phyloP scores from a whole-genome alignment of 1,139 yeast genomes.

The Kodamaea ohmeri region DNA sequence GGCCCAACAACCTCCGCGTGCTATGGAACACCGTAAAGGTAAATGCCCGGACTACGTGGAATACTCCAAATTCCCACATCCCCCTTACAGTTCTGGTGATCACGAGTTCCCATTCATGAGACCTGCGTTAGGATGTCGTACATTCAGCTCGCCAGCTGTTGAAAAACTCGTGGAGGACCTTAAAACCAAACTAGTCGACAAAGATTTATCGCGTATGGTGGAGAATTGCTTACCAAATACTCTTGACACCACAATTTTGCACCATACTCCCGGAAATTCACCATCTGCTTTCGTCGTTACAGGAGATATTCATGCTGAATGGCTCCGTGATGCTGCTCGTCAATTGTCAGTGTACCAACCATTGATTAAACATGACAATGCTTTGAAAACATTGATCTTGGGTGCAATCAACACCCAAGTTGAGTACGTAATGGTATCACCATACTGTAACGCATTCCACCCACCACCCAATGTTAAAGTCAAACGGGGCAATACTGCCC shows the following conservation, averaged over 20 bases:
- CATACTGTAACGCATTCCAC: conserved; percentile 90
- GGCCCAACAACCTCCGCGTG: too few species aligned
- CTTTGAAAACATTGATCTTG: conserved; percentile 50
- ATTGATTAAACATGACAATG: conserved; percentile 49
- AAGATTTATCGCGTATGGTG: conserved; percentile 69
- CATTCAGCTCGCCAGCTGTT: conserved; percentile 61
- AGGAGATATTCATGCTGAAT: conserved; percentile 89
- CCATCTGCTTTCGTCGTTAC: conserved; percentile 64
- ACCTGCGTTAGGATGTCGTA: conserved; percentile 69
- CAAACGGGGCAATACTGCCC: conserved; percentile 50
- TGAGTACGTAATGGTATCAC: conserved; percentile 54
- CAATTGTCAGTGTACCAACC: conserved; percentile 77
- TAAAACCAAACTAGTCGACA: conserved; percentile 47
- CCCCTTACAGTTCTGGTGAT: conserved; percentile 49
- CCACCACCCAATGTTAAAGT: conserved; percentile 69
- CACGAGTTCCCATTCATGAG: conserved; percentile 67
- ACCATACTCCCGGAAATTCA: conserved; percentile 43
- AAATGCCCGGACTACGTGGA: conserved; percentile 42
- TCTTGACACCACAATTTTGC: conserved; percentile 78
- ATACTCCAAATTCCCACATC: conserved; percentile 43
- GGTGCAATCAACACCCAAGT: conserved; percentile 88
- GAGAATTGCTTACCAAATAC: conserved; percentile 89
- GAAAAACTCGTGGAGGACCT: conserved; percentile 61
- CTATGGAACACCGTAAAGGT: too few species aligned
- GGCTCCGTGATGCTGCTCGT: conserved; percentile 83